Conservation (phyloP, 2,329 filamentous ascomycete species). For the Botrytis hyacinthi region DNA sequence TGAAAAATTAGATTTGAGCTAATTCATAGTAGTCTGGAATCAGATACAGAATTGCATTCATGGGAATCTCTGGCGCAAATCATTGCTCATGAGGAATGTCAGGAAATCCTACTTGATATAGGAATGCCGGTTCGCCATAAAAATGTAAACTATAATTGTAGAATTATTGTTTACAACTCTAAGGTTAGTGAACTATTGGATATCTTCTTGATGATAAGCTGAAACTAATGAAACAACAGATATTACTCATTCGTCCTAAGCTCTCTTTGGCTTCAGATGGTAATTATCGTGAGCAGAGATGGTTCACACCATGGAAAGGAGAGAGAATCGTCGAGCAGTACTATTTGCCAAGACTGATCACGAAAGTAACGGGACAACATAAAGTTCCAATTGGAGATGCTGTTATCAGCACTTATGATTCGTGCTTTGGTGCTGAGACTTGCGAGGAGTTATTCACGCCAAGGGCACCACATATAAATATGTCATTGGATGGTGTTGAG, state of each 20-base stretch:
- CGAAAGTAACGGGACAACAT: constrained; percentile 48
- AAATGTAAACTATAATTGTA: constrained; percentile 58
- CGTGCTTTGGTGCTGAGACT: constrained; percentile 61
- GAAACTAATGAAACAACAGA: constrained; percentile 43
- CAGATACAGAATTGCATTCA: constrained; percentile 53
- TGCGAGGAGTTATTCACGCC: constrained; percentile 65
- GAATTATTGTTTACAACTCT: constrained; percentile 61
- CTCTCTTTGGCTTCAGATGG: constrained; percentile 70
- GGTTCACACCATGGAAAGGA: constrained; percentile 62
- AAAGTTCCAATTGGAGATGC: constrained; percentile 60
- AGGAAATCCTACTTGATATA: constrained; percentile 66
- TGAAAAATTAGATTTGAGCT: constrained; percentile 2
- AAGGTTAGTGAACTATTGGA: background rate
- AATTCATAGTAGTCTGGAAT: constrained; percentile 27
- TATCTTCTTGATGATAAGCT: background rate
- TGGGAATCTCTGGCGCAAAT: constrained; percentile 50
- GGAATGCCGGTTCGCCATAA: constrained; percentile 62
- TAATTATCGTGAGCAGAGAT: constrained; percentile 59
- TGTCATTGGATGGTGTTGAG: constrained; percentile 68
- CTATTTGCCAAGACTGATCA: constrained; percentile 57
- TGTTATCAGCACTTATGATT: constrained; percentile 52
- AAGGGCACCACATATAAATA: constrained; percentile 48
- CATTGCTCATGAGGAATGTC: constrained; percentile 55
- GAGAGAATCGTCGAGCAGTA: constrained; percentile 61
- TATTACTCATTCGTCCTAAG: constrained; percentile 71